Conservation (phyloP, 2,329 filamentous ascomycete species). For the Cercospora sp. region DNA sequence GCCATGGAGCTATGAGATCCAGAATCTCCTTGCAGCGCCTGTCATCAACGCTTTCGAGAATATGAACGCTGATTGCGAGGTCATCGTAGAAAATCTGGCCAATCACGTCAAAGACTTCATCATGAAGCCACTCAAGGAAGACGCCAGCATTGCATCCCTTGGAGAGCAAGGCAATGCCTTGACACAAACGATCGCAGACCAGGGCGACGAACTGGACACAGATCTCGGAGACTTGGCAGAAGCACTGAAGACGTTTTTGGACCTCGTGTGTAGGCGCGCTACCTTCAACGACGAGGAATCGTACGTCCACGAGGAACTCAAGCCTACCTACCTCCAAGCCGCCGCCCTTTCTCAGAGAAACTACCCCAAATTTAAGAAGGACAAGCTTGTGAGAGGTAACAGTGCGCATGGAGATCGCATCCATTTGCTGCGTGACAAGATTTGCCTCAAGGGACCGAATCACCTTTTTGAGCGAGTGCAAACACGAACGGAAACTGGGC, state of each 20-base stretch:
- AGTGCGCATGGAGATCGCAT: not conserved
- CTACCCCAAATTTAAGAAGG: not conserved
- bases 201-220: not conserved
- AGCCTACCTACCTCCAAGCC: not conserved
- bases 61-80: not conserved
- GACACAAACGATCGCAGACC: not conserved
- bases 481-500: not conserved
- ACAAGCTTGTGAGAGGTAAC: not conserved
- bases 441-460: not conserved
- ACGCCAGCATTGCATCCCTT: not conserved
- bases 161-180: too few relatives aligned
- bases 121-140: not conserved
- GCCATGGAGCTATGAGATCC: too few relatives aligned
- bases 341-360: not conserved
- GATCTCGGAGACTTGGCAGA: not conserved
- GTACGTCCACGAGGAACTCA: not conserved
- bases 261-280: not conserved
- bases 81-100: not conserved
- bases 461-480: not conserved
- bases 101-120: conserved; percentile 7
- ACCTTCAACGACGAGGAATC: not conserved
- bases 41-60: not conserved
- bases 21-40: not conserved
- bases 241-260: not conserved
- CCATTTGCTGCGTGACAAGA: not conserved